phyloP scores from a whole-genome alignment of 192 early-diverging fungal genomes.

The Umbelopsis vinacea region DNA sequence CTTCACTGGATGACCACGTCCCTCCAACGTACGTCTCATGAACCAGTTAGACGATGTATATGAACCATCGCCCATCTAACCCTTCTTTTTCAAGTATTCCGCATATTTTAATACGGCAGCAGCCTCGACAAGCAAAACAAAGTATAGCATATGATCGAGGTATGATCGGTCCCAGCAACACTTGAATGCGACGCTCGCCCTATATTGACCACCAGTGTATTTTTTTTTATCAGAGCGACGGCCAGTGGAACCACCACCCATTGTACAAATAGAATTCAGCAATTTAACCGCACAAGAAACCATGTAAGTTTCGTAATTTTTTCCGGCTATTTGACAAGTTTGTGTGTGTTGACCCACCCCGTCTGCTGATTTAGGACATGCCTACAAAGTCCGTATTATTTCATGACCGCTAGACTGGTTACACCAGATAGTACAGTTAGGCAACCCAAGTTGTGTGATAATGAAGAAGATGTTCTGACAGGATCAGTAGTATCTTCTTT shows the following conservation, averaged over 20 bases:
- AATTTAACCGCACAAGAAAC: background rate
- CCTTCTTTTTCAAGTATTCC: background rate
- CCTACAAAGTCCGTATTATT: slow-evolving; percentile 86
- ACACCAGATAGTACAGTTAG: slow-evolving; percentile 76
- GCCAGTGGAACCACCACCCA: slow-evolving; percentile 15
- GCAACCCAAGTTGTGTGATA: slow-evolving; percentile 83
- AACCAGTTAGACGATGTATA: too few species aligned
- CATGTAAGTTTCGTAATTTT: background rate
- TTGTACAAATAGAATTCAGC: slow-evolving; percentile 15
- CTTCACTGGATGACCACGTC: slow-evolving; percentile 23
- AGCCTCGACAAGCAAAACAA: slow-evolving; percentile 11
- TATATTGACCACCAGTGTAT: background rate
- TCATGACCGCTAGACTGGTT: slow-evolving; percentile 91
- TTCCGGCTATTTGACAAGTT: too few species aligned
- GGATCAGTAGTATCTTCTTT: slow-evolving; percentile 92
- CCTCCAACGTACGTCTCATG: background rate
- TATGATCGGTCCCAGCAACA: too few species aligned
- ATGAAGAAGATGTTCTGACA: slow-evolving; percentile 80
- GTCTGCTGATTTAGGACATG: slow-evolving; percentile 30
- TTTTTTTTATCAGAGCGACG: background rate
- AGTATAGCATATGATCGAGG: slow-evolving; percentile 14
- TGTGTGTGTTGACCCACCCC: background rate
- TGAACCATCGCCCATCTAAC: background rate
- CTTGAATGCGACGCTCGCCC: background rate
- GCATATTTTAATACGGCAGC: background rate